Evolutionary conservation across 306 rosid genomes (phyloP).

Genomic region (Biancaea sappan): DNA sequence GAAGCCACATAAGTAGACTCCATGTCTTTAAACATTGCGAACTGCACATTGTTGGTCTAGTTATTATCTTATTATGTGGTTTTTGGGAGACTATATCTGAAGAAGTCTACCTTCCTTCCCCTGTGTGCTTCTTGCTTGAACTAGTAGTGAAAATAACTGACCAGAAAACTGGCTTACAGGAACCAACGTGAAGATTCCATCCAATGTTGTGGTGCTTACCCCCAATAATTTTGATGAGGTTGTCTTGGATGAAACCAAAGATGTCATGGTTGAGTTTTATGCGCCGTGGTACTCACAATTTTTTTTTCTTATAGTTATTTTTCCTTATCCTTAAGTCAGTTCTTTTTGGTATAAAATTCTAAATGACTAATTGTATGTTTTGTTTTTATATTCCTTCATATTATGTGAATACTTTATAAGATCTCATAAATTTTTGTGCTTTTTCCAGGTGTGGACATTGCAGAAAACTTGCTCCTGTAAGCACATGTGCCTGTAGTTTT

Average conservation of each 20-base stretch:
- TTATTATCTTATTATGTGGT: slow-evolving; percentile 15
- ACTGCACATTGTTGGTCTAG: not conserved
- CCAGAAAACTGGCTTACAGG: slow-evolving; percentile 51
- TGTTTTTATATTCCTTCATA: not conserved
- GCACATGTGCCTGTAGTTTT: slow-evolving; percentile 33
- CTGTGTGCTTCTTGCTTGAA: not conserved
- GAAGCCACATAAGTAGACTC: slow-evolving; percentile 10
- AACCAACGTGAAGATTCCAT: slow-evolving; percentile 87
- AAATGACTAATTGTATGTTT: not conserved
- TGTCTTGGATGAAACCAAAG: slow-evolving; percentile 80
- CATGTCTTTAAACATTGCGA: slow-evolving; percentile 6
- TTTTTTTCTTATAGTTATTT: slow-evolving; percentile 14
- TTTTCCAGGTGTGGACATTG: slow-evolving; percentile 92
- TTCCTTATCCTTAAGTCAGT: not conserved
- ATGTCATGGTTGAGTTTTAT: slow-evolving; percentile 94
- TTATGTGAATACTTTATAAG: not conserved
- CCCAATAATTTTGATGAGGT: slow-evolving; percentile 72
- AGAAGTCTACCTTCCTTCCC: slow-evolving; percentile 2
- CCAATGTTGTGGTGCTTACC: slow-evolving; percentile 70
- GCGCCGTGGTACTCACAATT: slow-evolving; percentile 80
- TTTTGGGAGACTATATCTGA: slow-evolving; percentile 7
- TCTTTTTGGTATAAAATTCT: not conserved
- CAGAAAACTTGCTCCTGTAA: slow-evolving; percentile 95
- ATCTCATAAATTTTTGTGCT: slow-evolving; percentile 34
- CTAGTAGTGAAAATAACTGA: slow-evolving; percentile 27